Evolutionary conservation across 1,139 yeast species (phyloP), one percentile per base, ranked within the genome.

Genomic region (Debaryomyces robertsiae): DNA sequence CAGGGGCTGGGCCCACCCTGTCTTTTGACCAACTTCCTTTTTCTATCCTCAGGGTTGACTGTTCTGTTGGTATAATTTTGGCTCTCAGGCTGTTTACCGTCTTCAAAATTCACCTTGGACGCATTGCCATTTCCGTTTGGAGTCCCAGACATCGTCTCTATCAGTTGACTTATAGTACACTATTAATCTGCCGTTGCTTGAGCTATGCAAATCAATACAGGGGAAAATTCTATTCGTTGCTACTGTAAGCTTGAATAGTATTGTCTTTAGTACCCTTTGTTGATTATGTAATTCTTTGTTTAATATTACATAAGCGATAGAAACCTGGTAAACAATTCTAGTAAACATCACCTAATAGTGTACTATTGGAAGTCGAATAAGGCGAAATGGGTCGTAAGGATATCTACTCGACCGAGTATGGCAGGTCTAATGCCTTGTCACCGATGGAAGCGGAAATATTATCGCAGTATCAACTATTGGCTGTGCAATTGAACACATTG

Each of bases 401-500:
- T 32, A 39, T 48, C n/a, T 46, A 32, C 9, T 41, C 50, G 15
- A 46, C 50, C 3, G 75, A 72, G 44, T 67, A 62, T 47, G 42
- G 59, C 4, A 60, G 58, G 37, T 54, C 61, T 9, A 42, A 63
- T 3, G 62, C 60, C 24, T 58, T 74, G 14, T 49, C 65, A 14
- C 67, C 67, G 4, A 53, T 71, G 4, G 79, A 75, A 44, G 54
- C 63, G 1, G 66, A 69, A 47, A 63, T 75, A 1, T 63, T 75
- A 4, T 52, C 64, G 27, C 76, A 77, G 51, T 79, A 79, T 50
- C 82, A 76, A 49, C 49, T 55, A 2, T 51, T 79, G 13, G 79
- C 80, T 0, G 48, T 56, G 6, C 75, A 75, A 42, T 50, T 79
- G 40, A 55, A 61, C 32, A 54, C 59, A 13, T 56, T 71, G 22